A percentile compares a stretch with the other conserved stretches of the same genome.
phyloP scores from a whole-genome alignment of 768 basidiomycete genomes.

The Daedaleopsis nitida region DNA sequence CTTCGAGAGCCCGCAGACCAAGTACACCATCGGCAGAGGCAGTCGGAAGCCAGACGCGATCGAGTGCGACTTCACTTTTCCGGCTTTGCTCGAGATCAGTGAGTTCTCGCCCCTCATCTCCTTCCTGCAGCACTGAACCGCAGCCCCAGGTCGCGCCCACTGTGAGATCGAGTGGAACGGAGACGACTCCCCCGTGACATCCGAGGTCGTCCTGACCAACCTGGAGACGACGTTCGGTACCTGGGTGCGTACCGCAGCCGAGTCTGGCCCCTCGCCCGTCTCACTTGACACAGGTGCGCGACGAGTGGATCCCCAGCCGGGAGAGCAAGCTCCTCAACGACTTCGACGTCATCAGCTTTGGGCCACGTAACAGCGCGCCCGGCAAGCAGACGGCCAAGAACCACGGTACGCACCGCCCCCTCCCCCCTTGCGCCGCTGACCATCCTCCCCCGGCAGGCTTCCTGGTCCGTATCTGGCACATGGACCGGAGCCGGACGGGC shows the following conservation, averaged over 20 bases:
- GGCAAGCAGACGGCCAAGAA: conserved; percentile 52
- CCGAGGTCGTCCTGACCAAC: conserved; percentile 53
- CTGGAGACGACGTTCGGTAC: conserved; percentile 51
- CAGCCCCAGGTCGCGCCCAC: conserved; percentile 50
- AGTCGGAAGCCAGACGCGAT: neutral
- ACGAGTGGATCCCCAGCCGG: conserved; percentile 49
- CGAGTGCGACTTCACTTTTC: conserved; percentile 53
- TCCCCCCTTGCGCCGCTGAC: neutral
- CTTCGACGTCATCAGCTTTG: conserved; percentile 87
- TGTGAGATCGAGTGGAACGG: conserved; percentile 63
- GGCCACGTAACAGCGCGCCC: conserved; percentile 45
- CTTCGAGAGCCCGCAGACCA: conserved; percentile 53
- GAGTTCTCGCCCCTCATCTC: neutral
- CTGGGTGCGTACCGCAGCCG: neutral
- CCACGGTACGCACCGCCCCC: conserved; percentile 52
- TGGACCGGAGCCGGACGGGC: conserved; percentile 42
- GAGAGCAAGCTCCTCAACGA: conserved; percentile 61
- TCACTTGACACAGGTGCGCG: conserved; percentile 56
- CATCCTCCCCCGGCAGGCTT: conserved; percentile 47
- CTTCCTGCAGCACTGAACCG: neutral
- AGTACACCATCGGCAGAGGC: conserved; percentile 57
- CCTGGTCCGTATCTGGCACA: conserved; percentile 50
- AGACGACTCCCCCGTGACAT: conserved; percentile 32
- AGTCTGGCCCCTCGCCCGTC: neutral
- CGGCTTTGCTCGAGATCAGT: conserved; percentile 69